phyloP scores from a whole-genome alignment of 495 filamentous ascomycete species.

The Annulohypoxylon nitens region DNA sequence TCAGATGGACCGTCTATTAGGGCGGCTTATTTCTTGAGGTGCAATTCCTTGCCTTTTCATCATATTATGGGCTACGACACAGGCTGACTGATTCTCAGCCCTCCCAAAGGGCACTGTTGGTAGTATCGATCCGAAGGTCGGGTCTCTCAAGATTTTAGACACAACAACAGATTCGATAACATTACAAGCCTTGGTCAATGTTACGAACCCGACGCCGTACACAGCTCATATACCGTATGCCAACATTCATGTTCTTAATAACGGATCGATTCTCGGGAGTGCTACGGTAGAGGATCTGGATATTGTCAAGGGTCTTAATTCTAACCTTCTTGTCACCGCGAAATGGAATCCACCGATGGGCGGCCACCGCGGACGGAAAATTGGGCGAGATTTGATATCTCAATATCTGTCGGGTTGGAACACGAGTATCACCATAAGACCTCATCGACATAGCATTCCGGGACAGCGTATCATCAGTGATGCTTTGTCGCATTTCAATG shows the following conservation, averaged over 20 bases:
- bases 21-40: constrained; percentile 36
- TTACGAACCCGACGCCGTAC: constrained; percentile 92
- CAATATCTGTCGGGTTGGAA: constrained; percentile 90
- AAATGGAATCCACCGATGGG: constrained; percentile 79
- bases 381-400: constrained; percentile 80
- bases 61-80: constrained; percentile 9
- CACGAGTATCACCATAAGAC: constrained; percentile 78
- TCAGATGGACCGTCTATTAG: constrained; percentile 39
- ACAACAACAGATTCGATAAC: constrained; percentile 77
- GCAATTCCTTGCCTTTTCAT: constrained; percentile 39
- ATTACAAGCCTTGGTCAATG: constrained; percentile 76
- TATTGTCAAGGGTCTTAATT: constrained; percentile 77
- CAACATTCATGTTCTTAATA: constrained; percentile 79
- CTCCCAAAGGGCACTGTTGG: constrained; percentile 57
- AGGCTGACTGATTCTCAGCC: constrained; percentile 53
- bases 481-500: constrained; percentile 74
- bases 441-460: constrained; percentile 78
- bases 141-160: constrained; percentile 72
- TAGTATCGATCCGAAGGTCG: constrained; percentile 70
- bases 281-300: constrained; percentile 71
- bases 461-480: constrained; percentile 76
- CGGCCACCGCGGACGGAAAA: constrained; percentile 68
- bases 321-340: constrained; percentile 74
- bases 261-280: constrained; percentile 80
- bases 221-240: constrained; percentile 81